Percentiles rank a stretch among this genome's conserved stretches.
phyloP scores from a whole-genome alignment of 331 rosid species.

The Spiraea crenata region DNA sequence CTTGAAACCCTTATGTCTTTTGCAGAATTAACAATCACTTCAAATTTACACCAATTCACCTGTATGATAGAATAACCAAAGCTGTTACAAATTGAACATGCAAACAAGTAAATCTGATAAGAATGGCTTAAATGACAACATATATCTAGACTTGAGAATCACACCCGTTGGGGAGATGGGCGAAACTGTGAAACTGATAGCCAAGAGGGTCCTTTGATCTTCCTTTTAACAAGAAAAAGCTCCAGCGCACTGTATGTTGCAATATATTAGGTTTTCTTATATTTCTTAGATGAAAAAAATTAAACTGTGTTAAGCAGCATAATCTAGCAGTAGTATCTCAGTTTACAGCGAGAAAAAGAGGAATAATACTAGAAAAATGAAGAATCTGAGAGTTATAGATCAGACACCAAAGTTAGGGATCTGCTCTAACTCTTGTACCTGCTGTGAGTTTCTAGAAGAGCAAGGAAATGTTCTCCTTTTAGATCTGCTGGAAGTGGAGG shows the following conservation, averaged over 20 bases:
- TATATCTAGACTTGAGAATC: conserved; percentile 20
- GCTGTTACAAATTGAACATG: conserved; percentile 21
- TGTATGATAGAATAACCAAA: conserved; percentile 33
- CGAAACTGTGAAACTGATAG: conserved; percentile 60
- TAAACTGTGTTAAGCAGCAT: background rate
- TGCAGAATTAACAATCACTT: conserved; percentile 70
- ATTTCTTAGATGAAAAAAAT: background rate
- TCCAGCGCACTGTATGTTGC: conserved; percentile 78
- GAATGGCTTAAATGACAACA: background rate
- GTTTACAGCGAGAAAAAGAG: background rate
- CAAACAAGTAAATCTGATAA: background rate
- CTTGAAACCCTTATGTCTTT: conserved; percentile 57
- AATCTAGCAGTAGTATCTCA: background rate
- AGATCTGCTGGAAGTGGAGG: conserved; percentile 71
- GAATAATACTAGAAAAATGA: background rate
- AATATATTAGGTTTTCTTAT: conserved; percentile 29
- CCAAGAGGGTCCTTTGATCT: conserved; percentile 94
- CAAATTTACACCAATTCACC: conserved; percentile 99
- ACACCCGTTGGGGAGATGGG: conserved; percentile 68
- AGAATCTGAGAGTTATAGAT: conserved; percentile 9
- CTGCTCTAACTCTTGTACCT: conserved; percentile 46
- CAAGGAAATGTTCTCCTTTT: conserved; percentile 65
- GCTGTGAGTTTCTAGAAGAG: conserved; percentile 72
- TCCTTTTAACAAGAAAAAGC: conserved; percentile 79
- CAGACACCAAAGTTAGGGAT: conserved; percentile 18